These are phyloP conservation scores for Psidium guajava DNA, from an alignment of 345 rosid genomes.

Conservation along the genomic window DNA sequence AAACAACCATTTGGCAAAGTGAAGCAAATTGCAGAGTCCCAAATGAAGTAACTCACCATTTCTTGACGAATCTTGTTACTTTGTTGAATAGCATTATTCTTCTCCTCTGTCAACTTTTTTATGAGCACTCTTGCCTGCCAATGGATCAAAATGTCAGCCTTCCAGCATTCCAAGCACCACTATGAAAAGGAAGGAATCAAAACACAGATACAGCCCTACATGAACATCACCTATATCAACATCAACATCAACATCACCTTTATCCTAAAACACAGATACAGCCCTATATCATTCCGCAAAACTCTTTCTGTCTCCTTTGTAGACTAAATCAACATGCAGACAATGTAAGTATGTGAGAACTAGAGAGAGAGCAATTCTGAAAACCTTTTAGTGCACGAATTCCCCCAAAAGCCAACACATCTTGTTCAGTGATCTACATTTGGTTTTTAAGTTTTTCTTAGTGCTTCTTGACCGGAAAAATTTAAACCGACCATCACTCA, in stretches of 20 bases:
- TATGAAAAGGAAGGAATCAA: not conserved
- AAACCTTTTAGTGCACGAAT: not conserved
- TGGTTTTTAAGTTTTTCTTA: not conserved
- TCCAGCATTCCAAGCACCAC: not conserved
- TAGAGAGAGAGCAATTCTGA: not conserved
- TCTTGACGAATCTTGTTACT: slow-evolving; percentile 53
- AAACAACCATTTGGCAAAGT: not conserved
- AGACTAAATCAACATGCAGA: not conserved
- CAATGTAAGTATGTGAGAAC: not conserved
- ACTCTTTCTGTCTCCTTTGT: not conserved
- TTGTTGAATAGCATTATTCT: slow-evolving; percentile 43
- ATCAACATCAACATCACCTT: not conserved
- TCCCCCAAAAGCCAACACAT: not conserved
- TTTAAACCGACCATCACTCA: not conserved
- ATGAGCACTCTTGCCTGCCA: slow-evolving; percentile 44
- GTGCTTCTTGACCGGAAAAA: not conserved
- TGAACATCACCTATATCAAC: not conserved
- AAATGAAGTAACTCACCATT: slow-evolving; percentile 32
- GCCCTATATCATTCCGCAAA: not conserved
- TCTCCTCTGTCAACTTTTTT: slow-evolving; percentile 54
- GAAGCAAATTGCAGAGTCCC: not conserved
- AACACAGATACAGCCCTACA: not conserved
- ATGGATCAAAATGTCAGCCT: not conserved
- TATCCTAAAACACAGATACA: not conserved
- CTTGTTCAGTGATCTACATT: not conserved